Evolutionary conservation across 2,329 filamentous ascomycete genomes (phyloP).

Genomic region (Exophiala dermatitidis): DNA sequence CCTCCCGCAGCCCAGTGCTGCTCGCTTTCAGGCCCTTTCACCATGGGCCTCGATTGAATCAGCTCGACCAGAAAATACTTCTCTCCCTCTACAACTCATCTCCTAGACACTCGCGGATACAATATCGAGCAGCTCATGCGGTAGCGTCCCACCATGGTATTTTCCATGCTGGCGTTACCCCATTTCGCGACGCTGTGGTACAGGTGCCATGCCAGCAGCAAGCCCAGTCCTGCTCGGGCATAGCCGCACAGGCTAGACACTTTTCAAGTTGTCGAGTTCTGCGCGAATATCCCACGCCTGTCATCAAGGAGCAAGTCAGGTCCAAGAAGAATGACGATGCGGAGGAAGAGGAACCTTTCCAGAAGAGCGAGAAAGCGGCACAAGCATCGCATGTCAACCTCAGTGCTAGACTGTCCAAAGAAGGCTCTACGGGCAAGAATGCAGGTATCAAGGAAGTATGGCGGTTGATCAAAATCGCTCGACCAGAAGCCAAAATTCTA

Average conservation of each 20-base stretch:
- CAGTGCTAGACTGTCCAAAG: conserved; percentile 77
- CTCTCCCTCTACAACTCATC: conserved; percentile 26
- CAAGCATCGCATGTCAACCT: conserved; percentile 86
- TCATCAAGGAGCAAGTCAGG: conserved; percentile 21
- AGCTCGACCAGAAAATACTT: conserved; percentile 26
- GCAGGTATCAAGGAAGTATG: conserved; percentile 70
- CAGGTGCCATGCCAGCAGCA: background rate
- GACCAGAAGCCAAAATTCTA: conserved; percentile 73
- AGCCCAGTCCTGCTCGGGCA: background rate
- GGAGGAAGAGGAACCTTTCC: conserved; percentile 46
- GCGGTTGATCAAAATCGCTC: conserved; percentile 81
- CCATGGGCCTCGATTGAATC: conserved; percentile 18
- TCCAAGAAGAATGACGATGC: conserved; percentile 46
- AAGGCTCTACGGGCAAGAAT: conserved; percentile 50
- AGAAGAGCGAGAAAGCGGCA: conserved; percentile 71
- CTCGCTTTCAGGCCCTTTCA: conserved; percentile 28
- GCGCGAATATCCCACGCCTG: conserved; percentile 20
- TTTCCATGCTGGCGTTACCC: background rate
- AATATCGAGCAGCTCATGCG: background rate
- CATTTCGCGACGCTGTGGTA: background rate
- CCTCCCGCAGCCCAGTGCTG: conserved; percentile 39
- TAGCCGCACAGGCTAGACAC: conserved; percentile 13
- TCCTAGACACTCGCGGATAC: conserved; percentile 26
- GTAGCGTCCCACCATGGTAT: background rate
- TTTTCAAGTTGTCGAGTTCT: conserved; percentile 18